Base-by-base conservation (phyloP, 2,329 filamentous ascomycete genomes). In the Xylariaceae sp. region DNA sequence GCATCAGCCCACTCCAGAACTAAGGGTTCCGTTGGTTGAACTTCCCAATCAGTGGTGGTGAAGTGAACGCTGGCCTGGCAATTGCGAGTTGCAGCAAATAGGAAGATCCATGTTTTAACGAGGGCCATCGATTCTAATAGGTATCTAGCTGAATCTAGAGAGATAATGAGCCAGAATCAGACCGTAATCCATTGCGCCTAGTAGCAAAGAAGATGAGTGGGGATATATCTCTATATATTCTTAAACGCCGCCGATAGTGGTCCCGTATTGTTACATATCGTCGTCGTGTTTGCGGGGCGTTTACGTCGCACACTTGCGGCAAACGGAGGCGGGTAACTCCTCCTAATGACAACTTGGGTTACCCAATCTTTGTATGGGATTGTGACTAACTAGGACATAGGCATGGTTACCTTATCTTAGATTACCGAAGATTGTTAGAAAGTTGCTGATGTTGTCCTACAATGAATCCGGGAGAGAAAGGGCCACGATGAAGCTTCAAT, bases 241-340 rank as follows among this genome's bases (percentile, higher is more conserved):
- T n/a, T 20, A 29, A n/a, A 16, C n/a, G n/a, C 9, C 21, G 26
- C n/a, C 7, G 20, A 7, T 18, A 18, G 19, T 26, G 20, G 10
- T 14, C 42, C 37, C 20, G 29, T 23, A 44, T 44, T 37, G 20
- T 29, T n/a, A 44, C 42, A 49, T 29, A 44, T 46, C 54, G 20
- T 48, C 37, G 32, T 50, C 23, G 42, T 55, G 59, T 59, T 61
- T 59, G 56, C 26, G 54, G 21, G 20, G 44, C 42, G 26, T 48
- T 52, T 40, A 20, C 20, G 59, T 59, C 26, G 48, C 29, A 59
- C 59, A 54, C 20, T 50, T 57, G 29, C 29, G 43, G 57, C 51
- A 20, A 51, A 55, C 59, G 56, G 53, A 61, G 45, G 59, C 59
- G 29, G 51, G 53, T 42, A 50, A 50, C 53, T n/a, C 59, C 59